Percentiles rank a stretch among this genome's conserved stretches.
phyloP scores from a whole-genome alignment of 257 asterid genomes.

The Solanum pinnatisectum region DNA sequence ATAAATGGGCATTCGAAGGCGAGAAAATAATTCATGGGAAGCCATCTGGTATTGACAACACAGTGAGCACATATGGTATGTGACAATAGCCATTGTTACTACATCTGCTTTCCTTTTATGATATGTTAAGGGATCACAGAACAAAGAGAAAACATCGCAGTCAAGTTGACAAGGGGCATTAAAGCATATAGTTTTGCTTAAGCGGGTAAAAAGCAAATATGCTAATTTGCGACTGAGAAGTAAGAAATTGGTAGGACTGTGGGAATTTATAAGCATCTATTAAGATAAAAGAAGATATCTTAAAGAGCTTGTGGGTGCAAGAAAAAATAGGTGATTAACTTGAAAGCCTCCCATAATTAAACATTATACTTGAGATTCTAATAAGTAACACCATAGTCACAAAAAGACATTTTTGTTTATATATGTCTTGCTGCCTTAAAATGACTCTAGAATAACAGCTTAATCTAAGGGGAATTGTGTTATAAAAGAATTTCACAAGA shows the following conservation, averaged over 20 bases:
- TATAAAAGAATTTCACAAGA: neutral
- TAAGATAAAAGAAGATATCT: neutral
- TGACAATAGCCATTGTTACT: neutral
- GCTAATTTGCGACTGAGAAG: neutral
- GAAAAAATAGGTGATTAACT: neutral
- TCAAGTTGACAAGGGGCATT: neutral
- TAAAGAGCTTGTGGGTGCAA: neutral
- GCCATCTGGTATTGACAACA: slow-evolving; percentile 98
- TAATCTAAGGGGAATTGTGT: neutral
- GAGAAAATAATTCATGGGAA: slow-evolving; percentile 95
- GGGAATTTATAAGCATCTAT: neutral
- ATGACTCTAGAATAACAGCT: neutral
- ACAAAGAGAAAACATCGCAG: neutral
- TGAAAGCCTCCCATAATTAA: neutral
- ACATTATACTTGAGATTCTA: neutral
- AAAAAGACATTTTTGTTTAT: neutral
- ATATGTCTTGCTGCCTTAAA: neutral
- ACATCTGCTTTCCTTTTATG: neutral
- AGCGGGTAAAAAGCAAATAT: neutral
- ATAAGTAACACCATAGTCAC: neutral
- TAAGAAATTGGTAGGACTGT: neutral
- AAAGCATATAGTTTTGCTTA: neutral
- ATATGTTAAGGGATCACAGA: neutral
- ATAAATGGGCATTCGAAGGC: slow-evolving; percentile 96
- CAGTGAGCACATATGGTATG: slow-evolving; percentile 97